Base-by-base conservation (phyloP, 2,329 filamentous ascomycete species). In the Colletotrichum limetticola region DNA sequence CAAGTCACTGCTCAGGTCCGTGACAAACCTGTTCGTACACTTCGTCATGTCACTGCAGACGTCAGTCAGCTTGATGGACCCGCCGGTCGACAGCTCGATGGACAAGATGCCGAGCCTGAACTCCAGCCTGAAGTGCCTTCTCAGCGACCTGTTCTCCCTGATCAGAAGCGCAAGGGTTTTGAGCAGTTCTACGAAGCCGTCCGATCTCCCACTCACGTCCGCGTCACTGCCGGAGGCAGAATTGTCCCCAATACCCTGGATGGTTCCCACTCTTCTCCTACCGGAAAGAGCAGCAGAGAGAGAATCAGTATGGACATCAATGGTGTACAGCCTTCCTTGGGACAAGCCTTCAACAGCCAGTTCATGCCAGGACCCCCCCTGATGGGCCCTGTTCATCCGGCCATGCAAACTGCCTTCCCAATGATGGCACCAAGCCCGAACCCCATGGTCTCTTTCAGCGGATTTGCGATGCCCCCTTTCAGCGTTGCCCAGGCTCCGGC, bases 101-200 rank as follows among this genome's bases (percentile, higher is more conserved):
- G 83, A 26, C 84, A 83, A 59, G 83, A 83, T 66, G 81, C 80
- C 1, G 84, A 85, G 62, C 55, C 68, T 8, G 66, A 68, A 26
- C 11, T 55, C 12, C 37, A 35, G n/a, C 14, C 52, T 37, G 65
- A 72, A 46, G 37, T 24, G 12, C 71, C 37, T 22, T 19, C 42
- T 19, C 74, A 75, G 83, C 55, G 60, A 52, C 46, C 70, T 30
- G 22, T 56, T 19, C 70, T 72, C 9, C 70, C 70, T 32, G 87
- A 88, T 30, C 90, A 92, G 78, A 87, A 88, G 76, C 87, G 86
- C 42, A 90, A 92, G 78, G 91, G 91, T n/a, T 93, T 93, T 76
- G 88, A 91, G 79, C 86, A 88, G 65, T 93, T 93, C 78, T 92
- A 91, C 82, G 90, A 91, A 78, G 90, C 91, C 12, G 91, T 92